Base-by-base conservation (phyloP, 495 filamentous ascomycete genomes). In the Annulohypoxylon nitens region DNA sequence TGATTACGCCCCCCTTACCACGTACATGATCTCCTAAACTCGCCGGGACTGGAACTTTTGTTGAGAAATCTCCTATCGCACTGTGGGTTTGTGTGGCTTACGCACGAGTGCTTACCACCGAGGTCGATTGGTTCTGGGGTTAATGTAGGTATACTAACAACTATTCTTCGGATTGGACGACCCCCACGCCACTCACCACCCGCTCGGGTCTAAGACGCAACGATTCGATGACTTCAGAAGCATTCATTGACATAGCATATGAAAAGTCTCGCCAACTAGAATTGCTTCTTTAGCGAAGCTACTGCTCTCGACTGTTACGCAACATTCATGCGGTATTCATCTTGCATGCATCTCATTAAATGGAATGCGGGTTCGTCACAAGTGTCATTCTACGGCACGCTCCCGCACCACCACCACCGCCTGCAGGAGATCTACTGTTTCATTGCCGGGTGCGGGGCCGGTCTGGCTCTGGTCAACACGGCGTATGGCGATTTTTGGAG, bases 391-490 rank as follows among this genome's bases (percentile, higher is more conserved):
- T 1, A 54, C 71, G 71, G 71, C 66, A 66, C 48, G 66, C 50
- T 74, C 71, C 71, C 71, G 71, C 64, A 61, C 30, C 57, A 58
- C 23, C 64, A 61, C 30, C 57, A 58, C 23, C 55, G 66, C 61
- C 48, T 70, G 66, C 71, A 74, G 47, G 48, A 51, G 61, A 74
- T 74, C 71, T 45, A 33, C 66, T 69, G 71, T 74, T 69, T 69
- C 66, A 74, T 68, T 65, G 43, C 71, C 47, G 61, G 39, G 51
- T 73, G 60, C 54, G 65, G 64, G 61, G 58, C 58, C 64, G 69
- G 70, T 72, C 51, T 63, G 51, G 20, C 26, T 45, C 37, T 41
- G 9, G 51, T 9, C 5, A 11, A 18, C 37, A 48, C 58, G 47
- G 43, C 50, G 39, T 57, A 34, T 62, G 4, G 41, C 63, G 53